These are phyloP conservation scores for Collybia nuda DNA, from an alignment of 768 basidiomycete genomes.

Conservation along the genomic window DNA sequence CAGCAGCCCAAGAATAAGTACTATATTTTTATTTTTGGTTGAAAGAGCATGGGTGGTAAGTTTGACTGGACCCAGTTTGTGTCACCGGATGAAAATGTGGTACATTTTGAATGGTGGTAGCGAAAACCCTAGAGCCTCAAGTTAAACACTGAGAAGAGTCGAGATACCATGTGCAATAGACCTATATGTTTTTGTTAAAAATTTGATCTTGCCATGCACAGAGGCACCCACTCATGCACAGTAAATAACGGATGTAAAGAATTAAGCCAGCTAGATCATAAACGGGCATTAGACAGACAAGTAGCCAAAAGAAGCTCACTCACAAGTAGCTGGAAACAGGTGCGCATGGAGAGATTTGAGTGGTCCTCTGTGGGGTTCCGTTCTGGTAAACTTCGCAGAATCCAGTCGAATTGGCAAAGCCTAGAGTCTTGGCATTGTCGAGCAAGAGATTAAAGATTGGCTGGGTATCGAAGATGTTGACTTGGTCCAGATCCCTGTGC, in stretches of 20 bases:
- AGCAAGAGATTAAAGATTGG: constrained; percentile 59
- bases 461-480: constrained; percentile 54
- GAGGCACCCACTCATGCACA: constrained; percentile 51
- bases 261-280: constrained; percentile 53
- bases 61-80: too few relatives aligned
- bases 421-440: constrained; percentile 49
- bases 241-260: constrained; percentile 61
- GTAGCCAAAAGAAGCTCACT: constrained; percentile 21
- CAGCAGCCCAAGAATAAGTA: too few relatives aligned
- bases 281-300: neutral
- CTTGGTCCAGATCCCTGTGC: constrained; percentile 42
- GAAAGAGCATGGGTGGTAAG: too few relatives aligned
- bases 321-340: constrained; percentile 69
- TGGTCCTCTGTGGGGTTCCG: constrained; percentile 51
- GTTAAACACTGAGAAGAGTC: constrained; percentile 37
- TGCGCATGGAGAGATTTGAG: constrained; percentile 56
- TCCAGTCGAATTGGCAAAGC: constrained; percentile 59
- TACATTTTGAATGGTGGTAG: too few relatives aligned
- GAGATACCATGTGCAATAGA: constrained; percentile 52
- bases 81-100: too few relatives aligned
- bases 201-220: neutral
- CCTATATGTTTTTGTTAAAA: constrained; percentile 23
- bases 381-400: constrained; percentile 60
- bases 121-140: neutral
- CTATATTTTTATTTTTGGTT: too few relatives aligned